phyloP scores from a whole-genome alignment of 331 rosid species.

The Quercus tomentella region DNA sequence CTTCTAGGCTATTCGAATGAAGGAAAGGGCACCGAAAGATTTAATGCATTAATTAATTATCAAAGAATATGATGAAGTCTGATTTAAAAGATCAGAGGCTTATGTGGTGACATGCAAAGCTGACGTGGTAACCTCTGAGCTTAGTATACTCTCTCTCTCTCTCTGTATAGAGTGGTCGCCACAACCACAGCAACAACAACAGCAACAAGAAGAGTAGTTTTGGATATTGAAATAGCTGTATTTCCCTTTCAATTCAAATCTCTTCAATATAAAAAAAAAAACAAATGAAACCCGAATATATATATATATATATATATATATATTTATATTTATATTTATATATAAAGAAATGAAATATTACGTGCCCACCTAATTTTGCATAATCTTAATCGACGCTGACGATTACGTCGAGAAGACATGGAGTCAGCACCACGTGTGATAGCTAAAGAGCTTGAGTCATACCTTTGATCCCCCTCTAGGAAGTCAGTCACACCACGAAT shows the following conservation, averaged over 20 bases:
- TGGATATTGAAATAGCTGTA: neutral
- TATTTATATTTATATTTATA: neutral
- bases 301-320: neutral
- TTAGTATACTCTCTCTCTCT: no score
- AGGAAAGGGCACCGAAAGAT: no score
- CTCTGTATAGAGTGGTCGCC: neutral
- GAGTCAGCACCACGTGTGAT: conserved; percentile 13
- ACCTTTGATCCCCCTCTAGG: neutral
- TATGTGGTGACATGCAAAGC: conserved; percentile 30
- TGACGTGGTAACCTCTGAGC: neutral
- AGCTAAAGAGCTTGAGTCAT: no score
- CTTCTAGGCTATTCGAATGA: no score
- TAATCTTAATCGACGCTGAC: neutral
- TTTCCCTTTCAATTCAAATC: neutral
- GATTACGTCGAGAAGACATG: neutral
- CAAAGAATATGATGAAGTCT: neutral
- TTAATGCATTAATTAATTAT: neutral
- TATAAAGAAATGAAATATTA: neutral
- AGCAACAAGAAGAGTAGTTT: no score
- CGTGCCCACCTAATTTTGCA: neutral
- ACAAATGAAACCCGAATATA: no score
- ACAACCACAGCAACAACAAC: neutral
- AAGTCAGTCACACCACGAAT: neutral
- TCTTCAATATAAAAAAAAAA: no score
- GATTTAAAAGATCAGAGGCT: neutral